Evolutionary conservation across 495 filamentous ascomycete species (phyloP).

Genomic region (Neurospora africana): DNA sequence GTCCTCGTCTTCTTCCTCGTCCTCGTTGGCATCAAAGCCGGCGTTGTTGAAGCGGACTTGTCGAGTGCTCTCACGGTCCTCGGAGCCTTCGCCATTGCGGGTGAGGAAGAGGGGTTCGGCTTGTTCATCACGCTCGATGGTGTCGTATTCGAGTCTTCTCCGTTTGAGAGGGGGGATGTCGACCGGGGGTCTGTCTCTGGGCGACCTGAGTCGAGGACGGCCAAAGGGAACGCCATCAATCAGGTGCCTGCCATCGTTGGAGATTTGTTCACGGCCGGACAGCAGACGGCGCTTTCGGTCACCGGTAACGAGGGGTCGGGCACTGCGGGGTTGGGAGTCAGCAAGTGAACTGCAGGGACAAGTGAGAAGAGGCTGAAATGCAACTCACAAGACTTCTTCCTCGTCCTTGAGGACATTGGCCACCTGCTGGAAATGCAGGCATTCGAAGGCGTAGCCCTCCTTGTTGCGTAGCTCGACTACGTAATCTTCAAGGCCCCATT

Average conservation of each 20-base stretch:
- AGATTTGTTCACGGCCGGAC: constrained; percentile 77
- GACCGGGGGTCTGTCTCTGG: constrained; percentile 53
- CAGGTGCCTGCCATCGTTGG: constrained; percentile 67
- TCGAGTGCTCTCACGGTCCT: constrained; percentile 19
- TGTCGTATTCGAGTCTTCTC: constrained; percentile 40
- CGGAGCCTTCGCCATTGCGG: constrained; percentile 24
- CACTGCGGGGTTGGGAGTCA: constrained; percentile 37
- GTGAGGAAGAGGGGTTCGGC: constrained; percentile 24
- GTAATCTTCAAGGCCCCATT: constrained; percentile 91
- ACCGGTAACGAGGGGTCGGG: constrained; percentile 65
- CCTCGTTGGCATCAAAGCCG: constrained; percentile 15
- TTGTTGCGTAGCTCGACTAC: constrained; percentile 59
- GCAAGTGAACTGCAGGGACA: constrained; percentile 1
- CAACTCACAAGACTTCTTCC: constrained; percentile 70
- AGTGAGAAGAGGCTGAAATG: not conserved
- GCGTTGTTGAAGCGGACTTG: constrained; percentile 9
- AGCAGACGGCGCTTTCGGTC: constrained; percentile 67
- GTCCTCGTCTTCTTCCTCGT: constrained; percentile 8
- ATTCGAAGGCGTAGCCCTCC: constrained; percentile 61
- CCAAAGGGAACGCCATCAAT: constrained; percentile 88
- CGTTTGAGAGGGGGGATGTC: constrained; percentile 71
- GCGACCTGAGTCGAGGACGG: constrained; percentile 50
- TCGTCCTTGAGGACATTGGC: constrained; percentile 63
- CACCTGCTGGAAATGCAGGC: constrained; percentile 75
- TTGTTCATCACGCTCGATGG: constrained; percentile 16